Evolutionary conservation across 2,329 filamentous ascomycete species (phyloP), one percentile per base, ranked within the genome.

Genomic region (Coleophoma crateriformis): DNA sequence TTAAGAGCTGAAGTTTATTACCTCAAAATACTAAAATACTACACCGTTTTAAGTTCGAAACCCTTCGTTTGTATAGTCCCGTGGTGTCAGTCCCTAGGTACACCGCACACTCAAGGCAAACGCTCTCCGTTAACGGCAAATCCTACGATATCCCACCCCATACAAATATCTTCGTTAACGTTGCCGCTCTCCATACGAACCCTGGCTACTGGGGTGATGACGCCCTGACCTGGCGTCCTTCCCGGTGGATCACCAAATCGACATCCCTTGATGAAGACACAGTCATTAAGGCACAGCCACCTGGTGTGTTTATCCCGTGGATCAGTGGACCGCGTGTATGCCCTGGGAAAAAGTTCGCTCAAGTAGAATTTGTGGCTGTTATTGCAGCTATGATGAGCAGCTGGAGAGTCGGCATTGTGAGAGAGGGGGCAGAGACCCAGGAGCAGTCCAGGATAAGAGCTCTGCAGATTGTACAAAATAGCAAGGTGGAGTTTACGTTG

Each of bases 41-140:
- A 19, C 19, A 19, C 19, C 19, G 19, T 19, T 19, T 35, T n/a
- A 19, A 59, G 57, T 63, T 66, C 33, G 73, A 76, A 57, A 73
- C 76, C 39, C 68, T 82, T n/a, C 74, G 79, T 34, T 60, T 82
- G 13, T 66, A 79, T 15, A 74, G 76, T 3, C 77, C 79, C 0
- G 72, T 81, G 22, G 62, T 76, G 52, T 71, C 71, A 45, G 79
- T 82, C 39, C 78, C 78, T 8, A 82, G 82, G 59, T 59, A 55
- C 37, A 68, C 65, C 7, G 50, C 48, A 14, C n/a, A 52, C 12
- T 38, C 49, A 10, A 32, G n/a, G 19, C 37, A 38, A 11, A 37
- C 19, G 8, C 47, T 57, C 14, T 49, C 2, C 7, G n/a, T 46
- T 12, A 27, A 50, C 10, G 54, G 49, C 11, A 47, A 45, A 12